Percentiles rank a stretch among this genome's conserved stretches.
phyloP scores from a whole-genome alignment of 306 rosid genomes.

The Quercus gilva region DNA sequence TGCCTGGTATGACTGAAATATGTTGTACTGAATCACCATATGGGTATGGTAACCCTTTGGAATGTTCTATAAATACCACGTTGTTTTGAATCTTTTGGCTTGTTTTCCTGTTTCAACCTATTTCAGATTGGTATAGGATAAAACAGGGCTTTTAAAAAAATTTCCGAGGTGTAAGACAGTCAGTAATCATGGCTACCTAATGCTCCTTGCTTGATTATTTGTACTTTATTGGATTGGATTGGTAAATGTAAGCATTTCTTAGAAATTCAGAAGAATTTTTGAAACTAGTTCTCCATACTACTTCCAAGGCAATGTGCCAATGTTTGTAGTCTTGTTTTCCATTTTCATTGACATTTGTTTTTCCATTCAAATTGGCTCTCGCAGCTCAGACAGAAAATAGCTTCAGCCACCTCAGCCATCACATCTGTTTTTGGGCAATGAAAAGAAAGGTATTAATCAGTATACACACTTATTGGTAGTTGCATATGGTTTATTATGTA shows the following conservation, averaged over 20 bases:
- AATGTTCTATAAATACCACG: too few relatives aligned
- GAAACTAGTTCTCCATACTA: background rate
- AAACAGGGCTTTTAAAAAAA: too few relatives aligned
- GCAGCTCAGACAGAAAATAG: slow-evolving; percentile 82
- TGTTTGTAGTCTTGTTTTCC: background rate
- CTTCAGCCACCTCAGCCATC: slow-evolving; percentile 95
- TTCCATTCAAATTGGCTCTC: slow-evolving; percentile 18
- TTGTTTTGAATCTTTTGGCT: too few relatives aligned
- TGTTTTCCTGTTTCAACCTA: too few relatives aligned
- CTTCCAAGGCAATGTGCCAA: background rate
- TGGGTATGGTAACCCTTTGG: too few relatives aligned
- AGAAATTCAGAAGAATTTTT: background rate
- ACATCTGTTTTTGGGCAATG: slow-evolving; percentile 88
- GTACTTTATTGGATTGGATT: background rate
- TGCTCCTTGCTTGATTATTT: too few relatives aligned
- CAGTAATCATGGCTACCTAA: too few relatives aligned
- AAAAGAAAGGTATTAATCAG: slow-evolving; percentile 74
- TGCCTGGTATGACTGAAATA: too few relatives aligned
- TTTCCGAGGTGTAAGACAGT: too few relatives aligned
- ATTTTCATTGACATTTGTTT: background rate
- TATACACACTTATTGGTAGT: slow-evolving; percentile 13
- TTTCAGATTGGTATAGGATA: too few relatives aligned
- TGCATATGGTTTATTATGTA: background rate
- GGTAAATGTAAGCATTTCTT: background rate
- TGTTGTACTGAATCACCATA: too few relatives aligned